Evolutionary conservation across 164 flowering plant genomes (phyloP), one percentile per base, ranked within the genome.

Genomic region (Liriodendron chinense): DNA sequence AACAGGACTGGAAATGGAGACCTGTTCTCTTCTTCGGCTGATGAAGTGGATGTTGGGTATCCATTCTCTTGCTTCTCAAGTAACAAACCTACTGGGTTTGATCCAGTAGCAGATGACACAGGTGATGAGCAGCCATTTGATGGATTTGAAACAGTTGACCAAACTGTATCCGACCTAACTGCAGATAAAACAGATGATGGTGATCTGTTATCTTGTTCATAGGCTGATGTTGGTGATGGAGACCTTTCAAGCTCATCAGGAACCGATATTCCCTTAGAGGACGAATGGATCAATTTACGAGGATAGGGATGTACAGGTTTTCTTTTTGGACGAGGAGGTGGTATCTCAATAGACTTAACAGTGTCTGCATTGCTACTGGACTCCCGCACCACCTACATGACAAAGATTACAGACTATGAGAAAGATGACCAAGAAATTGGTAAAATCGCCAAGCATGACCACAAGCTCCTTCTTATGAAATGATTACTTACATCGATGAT

Each of bases 241-340:
- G 86, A 82, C 53, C 85, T 83, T 9, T 77, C 79, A 18, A 68
- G 74, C 68, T 74, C 76, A 48, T 81, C 80, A 4, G 74, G 24
- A 63, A 56, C 75, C 0, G 72, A 49, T 9, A 69, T 59, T 66
- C 78, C 86, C 43, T 83, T 81, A 24, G 72, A 78, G 61, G 65
- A 26, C 0, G 80, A 68, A 69, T 79, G 69, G 24, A 77, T 84
- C 21, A 80, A 70, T 82, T 93, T 93, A 5, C 98, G 91, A 10
- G 98, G 98, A 77, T 93, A 93, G 63, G 98, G 96, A 78, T 92
- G 98, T 78, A 82, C 67, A 3, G 96, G 96, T 70, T 92, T 93
- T 75, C 92, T 86, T 74, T 93, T 93, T 1, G 98, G 98, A 18
- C 98, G 84, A 71, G 98, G 98, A 65, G 98, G 98, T 47, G 98